Evolutionary conservation across 352 stramenopile genomes (phyloP).

Genomic region (Saprolegnia diclina): DNA sequence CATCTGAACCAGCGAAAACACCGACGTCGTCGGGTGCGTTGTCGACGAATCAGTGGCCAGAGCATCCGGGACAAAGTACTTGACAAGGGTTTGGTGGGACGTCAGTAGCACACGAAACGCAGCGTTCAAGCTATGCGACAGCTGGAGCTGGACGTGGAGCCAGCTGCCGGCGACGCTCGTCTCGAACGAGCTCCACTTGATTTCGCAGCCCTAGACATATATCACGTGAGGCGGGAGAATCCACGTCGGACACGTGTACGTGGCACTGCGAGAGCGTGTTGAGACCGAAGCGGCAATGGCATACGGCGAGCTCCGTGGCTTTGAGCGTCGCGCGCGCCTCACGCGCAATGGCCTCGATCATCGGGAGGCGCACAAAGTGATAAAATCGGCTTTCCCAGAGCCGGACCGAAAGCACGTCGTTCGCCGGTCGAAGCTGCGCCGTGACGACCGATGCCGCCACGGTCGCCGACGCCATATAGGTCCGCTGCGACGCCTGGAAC

Average conservation of each 20-base stretch:
- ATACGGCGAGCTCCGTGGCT: neutral
- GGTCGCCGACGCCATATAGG: neutral
- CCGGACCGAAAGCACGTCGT: neutral
- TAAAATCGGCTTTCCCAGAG: neutral
- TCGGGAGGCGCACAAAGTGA: neutral
- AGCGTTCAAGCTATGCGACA: neutral
- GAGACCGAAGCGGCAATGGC: neutral
- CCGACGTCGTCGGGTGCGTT: neutral
- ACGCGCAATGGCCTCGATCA: neutral
- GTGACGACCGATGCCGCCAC: neutral
- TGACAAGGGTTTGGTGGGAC: neutral
- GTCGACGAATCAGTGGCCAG: neutral
- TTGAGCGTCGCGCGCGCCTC: neutral
- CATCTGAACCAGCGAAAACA: slow-evolving; percentile 1
- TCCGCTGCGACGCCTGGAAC: neutral
- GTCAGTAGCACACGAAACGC: neutral
- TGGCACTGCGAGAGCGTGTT: neutral
- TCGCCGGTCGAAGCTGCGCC: neutral
- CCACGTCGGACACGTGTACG: neutral
- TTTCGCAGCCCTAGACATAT: too few species aligned
- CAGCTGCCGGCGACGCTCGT: neutral
- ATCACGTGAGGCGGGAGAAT: neutral
- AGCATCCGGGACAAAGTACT: neutral
- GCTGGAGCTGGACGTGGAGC: slow-evolving; percentile 5
- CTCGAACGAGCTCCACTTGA: slow-evolving; percentile 6